Percentiles rank a stretch among this genome's conserved stretches.
Evolutionary conservation across 163 green algal genomes (phyloP).

Genomic region (Coccomyxa subellipsoidea): DNA sequence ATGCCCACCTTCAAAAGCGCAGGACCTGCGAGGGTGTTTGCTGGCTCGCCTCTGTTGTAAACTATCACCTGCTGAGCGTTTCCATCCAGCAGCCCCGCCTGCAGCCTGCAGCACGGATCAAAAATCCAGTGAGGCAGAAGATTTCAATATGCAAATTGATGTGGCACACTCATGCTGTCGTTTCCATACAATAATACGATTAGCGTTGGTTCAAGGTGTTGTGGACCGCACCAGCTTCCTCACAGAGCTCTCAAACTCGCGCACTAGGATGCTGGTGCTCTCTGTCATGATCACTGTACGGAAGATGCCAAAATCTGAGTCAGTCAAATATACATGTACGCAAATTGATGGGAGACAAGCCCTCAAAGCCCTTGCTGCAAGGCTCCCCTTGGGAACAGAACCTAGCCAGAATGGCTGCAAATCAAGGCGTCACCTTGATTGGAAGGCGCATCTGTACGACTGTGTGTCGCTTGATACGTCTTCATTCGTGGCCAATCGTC

Average conservation of each 20-base stretch:
- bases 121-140: too few relatives aligned
- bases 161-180: too few relatives aligned
- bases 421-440: not conserved
- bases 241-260: not conserved
- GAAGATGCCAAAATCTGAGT: not conserved
- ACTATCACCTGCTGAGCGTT: not conserved
- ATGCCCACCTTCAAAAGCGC: not conserved
- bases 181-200: too few relatives aligned
- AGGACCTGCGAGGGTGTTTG: not conserved
- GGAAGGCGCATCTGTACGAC: not conserved
- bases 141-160: too few relatives aligned
- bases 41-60: not conserved
- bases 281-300: constrained; percentile 1
- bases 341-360: too few relatives aligned
- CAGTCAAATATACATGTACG: too few relatives aligned
- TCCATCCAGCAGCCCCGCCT: not conserved
- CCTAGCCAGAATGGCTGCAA: not conserved
- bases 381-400: too few relatives aligned
- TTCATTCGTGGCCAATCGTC: not conserved
- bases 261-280: not conserved
- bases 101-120: not conserved
- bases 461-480: not conserved
- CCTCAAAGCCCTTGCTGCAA: too few relatives aligned
- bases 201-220: too few relatives aligned
- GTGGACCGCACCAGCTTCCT: not conserved